Evolutionary conservation across 768 basidiomycete genomes (phyloP).

Genomic region (Cubamyces sp.): DNA sequence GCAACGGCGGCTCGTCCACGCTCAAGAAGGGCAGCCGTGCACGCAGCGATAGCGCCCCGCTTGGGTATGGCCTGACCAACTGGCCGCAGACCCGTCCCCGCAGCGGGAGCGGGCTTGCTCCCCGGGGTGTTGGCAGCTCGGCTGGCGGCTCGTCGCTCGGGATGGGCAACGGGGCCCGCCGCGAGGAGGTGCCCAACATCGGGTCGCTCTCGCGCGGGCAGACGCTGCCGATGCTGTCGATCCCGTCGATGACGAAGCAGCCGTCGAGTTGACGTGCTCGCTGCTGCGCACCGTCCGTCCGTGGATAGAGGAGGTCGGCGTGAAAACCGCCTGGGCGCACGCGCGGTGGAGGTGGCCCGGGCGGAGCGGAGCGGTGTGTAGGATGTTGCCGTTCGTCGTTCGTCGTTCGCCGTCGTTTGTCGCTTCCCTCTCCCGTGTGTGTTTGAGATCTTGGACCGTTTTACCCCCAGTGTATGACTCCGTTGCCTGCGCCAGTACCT

Average conservation of each 20-base stretch:
- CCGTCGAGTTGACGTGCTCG: slow-evolving; percentile 22
- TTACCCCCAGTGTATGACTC: slow-evolving; percentile 10
- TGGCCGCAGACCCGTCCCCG: slow-evolving; percentile 41
- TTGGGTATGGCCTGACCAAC: slow-evolving; percentile 52
- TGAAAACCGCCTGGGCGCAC: slow-evolving; percentile 2
- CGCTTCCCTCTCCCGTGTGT: neutral
- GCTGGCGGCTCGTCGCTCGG: slow-evolving; percentile 13
- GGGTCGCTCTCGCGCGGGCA: slow-evolving; percentile 29
- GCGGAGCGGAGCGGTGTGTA: slow-evolving; percentile 2
- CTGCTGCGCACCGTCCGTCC: neutral
- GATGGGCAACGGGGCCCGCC: slow-evolving; percentile 6
- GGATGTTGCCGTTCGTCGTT: neutral
- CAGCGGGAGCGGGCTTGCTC: slow-evolving; percentile 42
- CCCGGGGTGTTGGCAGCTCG: slow-evolving; percentile 15
- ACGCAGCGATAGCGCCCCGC: slow-evolving; percentile 68
- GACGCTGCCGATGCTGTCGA: slow-evolving; percentile 31
- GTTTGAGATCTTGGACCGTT: slow-evolving; percentile 16
- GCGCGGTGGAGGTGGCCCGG: neutral
- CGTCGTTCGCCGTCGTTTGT: no score
- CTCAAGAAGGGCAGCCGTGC: slow-evolving; percentile 46
- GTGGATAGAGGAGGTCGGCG: neutral
- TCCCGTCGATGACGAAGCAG: slow-evolving; percentile 30
- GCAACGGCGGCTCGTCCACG: slow-evolving; percentile 5
- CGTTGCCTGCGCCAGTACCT: neutral
- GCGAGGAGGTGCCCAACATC: slow-evolving; percentile 34